Conservation (phyloP, 805 yeast genomes). For the Metschnikowia colocasiae region DNA sequence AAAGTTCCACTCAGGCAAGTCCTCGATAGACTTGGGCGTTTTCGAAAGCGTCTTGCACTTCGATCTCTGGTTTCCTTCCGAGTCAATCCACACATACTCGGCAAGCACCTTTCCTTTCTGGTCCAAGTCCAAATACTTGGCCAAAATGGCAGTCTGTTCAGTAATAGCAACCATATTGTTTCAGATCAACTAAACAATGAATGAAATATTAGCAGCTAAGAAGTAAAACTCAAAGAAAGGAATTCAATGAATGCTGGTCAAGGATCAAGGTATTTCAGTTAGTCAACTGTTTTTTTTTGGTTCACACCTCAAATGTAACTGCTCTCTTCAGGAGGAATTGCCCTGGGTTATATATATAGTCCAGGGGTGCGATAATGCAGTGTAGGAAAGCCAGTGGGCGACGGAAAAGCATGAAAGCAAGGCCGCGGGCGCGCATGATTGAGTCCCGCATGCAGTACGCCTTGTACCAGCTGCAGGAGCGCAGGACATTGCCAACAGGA, state of each 20-base stretch:
- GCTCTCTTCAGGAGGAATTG: not conserved
- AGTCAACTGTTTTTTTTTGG: not conserved
- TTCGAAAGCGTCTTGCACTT: slow-evolving; percentile 84
- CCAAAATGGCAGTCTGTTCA: slow-evolving; percentile 74
- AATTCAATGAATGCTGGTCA: not conserved
- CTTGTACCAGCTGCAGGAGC: slow-evolving; percentile 1
- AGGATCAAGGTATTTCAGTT: too few relatives aligned
- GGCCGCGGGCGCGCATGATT: slow-evolving; percentile 9
- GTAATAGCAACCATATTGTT: slow-evolving; percentile 43
- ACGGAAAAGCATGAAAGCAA: slow-evolving; percentile 16
- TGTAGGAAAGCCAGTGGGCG: slow-evolving; percentile 4
- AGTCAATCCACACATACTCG: slow-evolving; percentile 97
- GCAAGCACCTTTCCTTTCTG: slow-evolving; percentile 88
- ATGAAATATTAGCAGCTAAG: not conserved
- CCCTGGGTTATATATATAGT: slow-evolving; percentile 4
- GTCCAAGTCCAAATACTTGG: slow-evolving; percentile 77
- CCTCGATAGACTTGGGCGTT: slow-evolving; percentile 68
- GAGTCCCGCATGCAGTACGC: not conserved
- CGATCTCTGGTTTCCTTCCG: slow-evolving; percentile 85
- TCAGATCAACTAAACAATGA: too few relatives aligned
- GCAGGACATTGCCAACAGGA: not conserved
- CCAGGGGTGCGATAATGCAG: slow-evolving; percentile 4
- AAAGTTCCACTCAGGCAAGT: slow-evolving; percentile 98
- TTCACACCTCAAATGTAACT: slow-evolving; percentile 1
- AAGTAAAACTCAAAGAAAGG: not conserved